A percentile compares a stretch with the other conserved stretches of the same genome.
Evolutionary conservation across 176 grass and related monocot genomes (phyloP).

Genomic region (Zoysia japonica): DNA sequence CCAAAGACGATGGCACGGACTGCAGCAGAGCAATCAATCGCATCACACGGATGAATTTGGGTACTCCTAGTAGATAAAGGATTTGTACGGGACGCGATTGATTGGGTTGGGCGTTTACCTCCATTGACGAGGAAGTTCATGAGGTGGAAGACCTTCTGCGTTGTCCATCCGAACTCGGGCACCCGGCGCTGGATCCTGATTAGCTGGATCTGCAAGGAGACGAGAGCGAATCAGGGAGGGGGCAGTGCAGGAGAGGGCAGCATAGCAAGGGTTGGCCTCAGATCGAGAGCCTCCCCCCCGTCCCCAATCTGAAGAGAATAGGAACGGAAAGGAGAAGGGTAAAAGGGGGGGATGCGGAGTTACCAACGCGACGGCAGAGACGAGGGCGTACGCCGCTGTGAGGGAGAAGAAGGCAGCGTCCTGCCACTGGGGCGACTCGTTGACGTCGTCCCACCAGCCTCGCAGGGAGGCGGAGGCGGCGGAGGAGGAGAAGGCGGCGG

Average conservation of each 20-base stretch:
- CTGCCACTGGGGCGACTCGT: slow-evolving; percentile 77
- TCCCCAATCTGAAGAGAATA: not conserved
- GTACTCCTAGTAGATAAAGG: not conserved
- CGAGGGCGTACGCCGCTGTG: slow-evolving; percentile 75
- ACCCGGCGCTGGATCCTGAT: slow-evolving; percentile 82
- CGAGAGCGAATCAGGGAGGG: not conserved
- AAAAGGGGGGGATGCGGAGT: not conserved
- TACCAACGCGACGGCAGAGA: slow-evolving; percentile 84
- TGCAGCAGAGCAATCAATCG: slow-evolving; percentile 28
- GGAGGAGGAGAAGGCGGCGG: not conserved
- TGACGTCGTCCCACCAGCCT: slow-evolving; percentile 78
- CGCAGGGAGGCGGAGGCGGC: slow-evolving; percentile 7
- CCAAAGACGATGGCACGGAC: slow-evolving; percentile 82
- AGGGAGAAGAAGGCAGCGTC: slow-evolving; percentile 85
- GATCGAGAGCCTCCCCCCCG: not conserved
- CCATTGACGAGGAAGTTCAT: slow-evolving; percentile 99
- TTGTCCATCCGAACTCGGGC: slow-evolving; percentile 96
- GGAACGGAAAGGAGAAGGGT: not conserved
- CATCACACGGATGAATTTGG: not conserved
- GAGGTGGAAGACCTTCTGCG: slow-evolving; percentile 98
- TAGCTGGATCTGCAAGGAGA: slow-evolving; percentile 72
- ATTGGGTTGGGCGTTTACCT: slow-evolving; percentile 38
- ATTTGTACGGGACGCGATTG: not conserved
- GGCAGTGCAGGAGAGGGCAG: not conserved
- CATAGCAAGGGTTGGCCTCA: not conserved